A percentile compares a stretch with the other conserved stretches of the same genome.
Conservation (phyloP, 2,329 filamentous ascomycete genomes). For the Magnaporthiopsis poae region DNA sequence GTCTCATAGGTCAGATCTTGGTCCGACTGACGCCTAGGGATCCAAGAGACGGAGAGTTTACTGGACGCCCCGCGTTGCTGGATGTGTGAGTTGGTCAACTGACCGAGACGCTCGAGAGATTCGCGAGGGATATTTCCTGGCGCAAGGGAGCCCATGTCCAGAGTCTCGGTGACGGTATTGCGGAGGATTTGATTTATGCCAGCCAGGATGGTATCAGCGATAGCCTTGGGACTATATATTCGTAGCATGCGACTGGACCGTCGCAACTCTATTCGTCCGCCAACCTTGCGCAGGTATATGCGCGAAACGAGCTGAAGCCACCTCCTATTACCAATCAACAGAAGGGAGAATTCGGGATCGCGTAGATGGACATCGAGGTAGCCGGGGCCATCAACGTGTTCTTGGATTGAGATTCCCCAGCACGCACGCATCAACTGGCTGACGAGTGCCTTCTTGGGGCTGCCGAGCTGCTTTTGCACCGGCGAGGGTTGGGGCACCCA, state of each 20-base stretch:
- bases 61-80: slow-evolving; percentile 22
- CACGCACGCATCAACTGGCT: slow-evolving; percentile 35
- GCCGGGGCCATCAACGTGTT: slow-evolving; percentile 34
- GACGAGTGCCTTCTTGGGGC: slow-evolving; percentile 31
- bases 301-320: slow-evolving; percentile 25
- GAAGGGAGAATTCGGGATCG: slow-evolving; percentile 31
- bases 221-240: slow-evolving; percentile 26
- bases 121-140: slow-evolving; percentile 16
- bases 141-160: slow-evolving; percentile 16
- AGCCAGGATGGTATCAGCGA: slow-evolving; percentile 25
- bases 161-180: slow-evolving; percentile 10
- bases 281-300: slow-evolving; percentile 19
- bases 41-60: slow-evolving; percentile 31
- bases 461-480: slow-evolving; percentile 22
- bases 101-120: slow-evolving; percentile 26
- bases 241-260: slow-evolving; percentile 21
- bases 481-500: slow-evolving; percentile 30
- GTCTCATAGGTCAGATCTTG: slow-evolving; percentile 24
- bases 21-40: slow-evolving; percentile 19
- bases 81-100: slow-evolving; percentile 29
- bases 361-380: slow-evolving; percentile 29
- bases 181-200: slow-evolving; percentile 24
- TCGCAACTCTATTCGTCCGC: slow-evolving; percentile 29
- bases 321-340: slow-evolving; percentile 29
- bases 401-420: slow-evolving; percentile 41